Evolutionary conservation across 2,329 filamentous ascomycete species (phyloP).

Genomic region (Ascochyta clinopodiicola): DNA sequence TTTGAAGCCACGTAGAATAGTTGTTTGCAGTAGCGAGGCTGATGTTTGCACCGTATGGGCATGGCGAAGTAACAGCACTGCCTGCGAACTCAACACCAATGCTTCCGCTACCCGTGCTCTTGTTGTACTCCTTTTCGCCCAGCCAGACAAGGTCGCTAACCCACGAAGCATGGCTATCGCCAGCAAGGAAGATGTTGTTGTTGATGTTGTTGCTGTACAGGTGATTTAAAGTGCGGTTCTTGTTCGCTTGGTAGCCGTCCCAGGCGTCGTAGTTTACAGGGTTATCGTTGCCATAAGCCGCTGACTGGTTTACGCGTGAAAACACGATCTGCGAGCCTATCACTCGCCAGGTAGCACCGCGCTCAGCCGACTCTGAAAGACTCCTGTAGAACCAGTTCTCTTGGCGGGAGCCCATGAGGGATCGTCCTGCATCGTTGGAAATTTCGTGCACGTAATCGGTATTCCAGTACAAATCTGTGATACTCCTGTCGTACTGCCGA

Average conservation of each 20-base stretch:
- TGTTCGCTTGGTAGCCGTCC: slow-evolving; percentile 73
- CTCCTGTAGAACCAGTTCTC: slow-evolving; percentile 68
- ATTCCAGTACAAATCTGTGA: slow-evolving; percentile 61
- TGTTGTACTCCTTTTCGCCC: slow-evolving; percentile 50
- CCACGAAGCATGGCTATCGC: slow-evolving; percentile 73
- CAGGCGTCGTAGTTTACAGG: slow-evolving; percentile 65
- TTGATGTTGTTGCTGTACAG: slow-evolving; percentile 71
- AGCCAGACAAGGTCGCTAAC: slow-evolving; percentile 55
- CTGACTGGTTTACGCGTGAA: slow-evolving; percentile 60
- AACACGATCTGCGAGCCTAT: slow-evolving; percentile 76
- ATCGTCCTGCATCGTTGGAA: slow-evolving; percentile 70
- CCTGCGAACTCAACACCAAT: slow-evolving; percentile 65
- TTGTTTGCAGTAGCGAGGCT: slow-evolving; percentile 60
- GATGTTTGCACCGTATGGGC: slow-evolving; percentile 66
- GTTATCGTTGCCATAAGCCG: slow-evolving; percentile 52
- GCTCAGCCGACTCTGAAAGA: slow-evolving; percentile 63
- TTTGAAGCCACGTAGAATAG: slow-evolving; percentile 38
- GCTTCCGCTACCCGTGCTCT: slow-evolving; percentile 47
- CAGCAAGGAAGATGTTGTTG: slow-evolving; percentile 76
- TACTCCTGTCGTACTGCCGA: slow-evolving; percentile 52
- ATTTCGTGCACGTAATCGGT: slow-evolving; percentile 67
- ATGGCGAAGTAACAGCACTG: slow-evolving; percentile 68
- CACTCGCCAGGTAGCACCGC: slow-evolving; percentile 74
- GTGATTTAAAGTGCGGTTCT: slow-evolving; percentile 72
- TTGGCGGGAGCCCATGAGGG: slow-evolving; percentile 74